Evolutionary conservation across 2,329 filamentous ascomycete species (phyloP), one percentile per base, ranked within the genome.

Genomic region (Fusarium sp.): DNA sequence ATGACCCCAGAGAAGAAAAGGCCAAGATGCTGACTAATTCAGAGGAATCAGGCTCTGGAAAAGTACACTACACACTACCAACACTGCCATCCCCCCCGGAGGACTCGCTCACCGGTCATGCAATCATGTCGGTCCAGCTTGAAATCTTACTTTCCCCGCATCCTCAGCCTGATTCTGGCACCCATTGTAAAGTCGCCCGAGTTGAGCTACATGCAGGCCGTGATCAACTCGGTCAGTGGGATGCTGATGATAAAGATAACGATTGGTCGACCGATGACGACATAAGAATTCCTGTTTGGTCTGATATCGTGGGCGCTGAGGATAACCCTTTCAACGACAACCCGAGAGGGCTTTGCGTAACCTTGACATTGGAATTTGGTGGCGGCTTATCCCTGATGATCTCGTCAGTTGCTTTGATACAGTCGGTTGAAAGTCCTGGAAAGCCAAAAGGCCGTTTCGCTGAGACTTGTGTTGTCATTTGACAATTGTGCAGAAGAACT

Each of bases 1-100:
- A 0, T 1, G 8, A 34, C 6, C 16, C 32, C 8, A 5, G 8
- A 5, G 1, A 34, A 3, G 1, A 1, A 18, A 9, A 18, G 2
- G 32, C 32, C 32, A 18, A 34, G 16, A 10, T 8, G 32, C 32
- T 34, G 32, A 34, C 32, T 34, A 34, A 34, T 18, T 32, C 3
- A 34, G 32, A 34, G 1, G 3, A 18, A 34, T 34, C 32, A 34
- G 32, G 32, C 32, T 34, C 16, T 48, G 27, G 45, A 6, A 48
- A 30, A 5, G 15, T 48, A 0, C n/a, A 48, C 2, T 30, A 30
- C 2, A 5, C 27, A 5, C n/a, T 48, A 0, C 13, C 46, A 8
- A 24, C 20, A 4, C n/a, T 49, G 0, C 27, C 27, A 16, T 32
- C 46, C 16, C 27, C 46, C 8, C 9, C 20, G 15, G 9, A 32